Base-by-base conservation (phyloP, 2,329 filamentous ascomycete species). In the Raffaelea arxii region DNA sequence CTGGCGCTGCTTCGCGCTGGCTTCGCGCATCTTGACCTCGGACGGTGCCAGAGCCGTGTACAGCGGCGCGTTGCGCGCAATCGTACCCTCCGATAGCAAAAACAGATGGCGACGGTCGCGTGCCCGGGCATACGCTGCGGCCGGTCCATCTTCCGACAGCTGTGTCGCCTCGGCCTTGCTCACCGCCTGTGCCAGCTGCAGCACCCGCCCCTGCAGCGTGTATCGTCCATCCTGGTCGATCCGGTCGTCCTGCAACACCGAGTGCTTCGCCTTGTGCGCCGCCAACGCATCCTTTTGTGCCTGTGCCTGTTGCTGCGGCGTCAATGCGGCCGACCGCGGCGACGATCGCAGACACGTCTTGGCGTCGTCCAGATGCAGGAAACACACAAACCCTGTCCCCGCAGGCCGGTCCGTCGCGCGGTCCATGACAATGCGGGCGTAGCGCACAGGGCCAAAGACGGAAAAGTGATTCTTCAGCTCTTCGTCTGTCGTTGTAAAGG, bases 321-420 rank as follows among this genome's bases (percentile, higher is more conserved):
- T 41, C 14, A 43, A 21, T 19, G 37, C 36, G 10, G 41, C 27
- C 18, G 30, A 24, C 23, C 75, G 78, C 1, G 92, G 92, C 2
- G 89, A 86, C 14, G 71, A 74, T 53, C 80, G 82, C 51, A 96
- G 70, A 60, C 92, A 97, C 19, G 72, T 64, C 59, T 82, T 80
- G 53, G 83, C 86, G 59, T 95, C 87, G 19, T 84, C 78, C 32
- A 72, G 68, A 43, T 84, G 82, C 65, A 82, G 83, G 67, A 98
- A 98, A 67, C 88, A 94, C 25, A 97, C 91, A 58, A 98, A 98
- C 4, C 84, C 92, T 25, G 91, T 97, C 23, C 92, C 92, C 41
- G 86, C 87, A 2, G 92, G 87, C 44, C 87, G 82, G 55, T 90
- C 89, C 0, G 88, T 95, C 22, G 80, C 78, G 41, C 75, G 82